Conservation (phyloP, 495 filamentous ascomycete genomes). For the Astrothelium subdiscretum region DNA sequence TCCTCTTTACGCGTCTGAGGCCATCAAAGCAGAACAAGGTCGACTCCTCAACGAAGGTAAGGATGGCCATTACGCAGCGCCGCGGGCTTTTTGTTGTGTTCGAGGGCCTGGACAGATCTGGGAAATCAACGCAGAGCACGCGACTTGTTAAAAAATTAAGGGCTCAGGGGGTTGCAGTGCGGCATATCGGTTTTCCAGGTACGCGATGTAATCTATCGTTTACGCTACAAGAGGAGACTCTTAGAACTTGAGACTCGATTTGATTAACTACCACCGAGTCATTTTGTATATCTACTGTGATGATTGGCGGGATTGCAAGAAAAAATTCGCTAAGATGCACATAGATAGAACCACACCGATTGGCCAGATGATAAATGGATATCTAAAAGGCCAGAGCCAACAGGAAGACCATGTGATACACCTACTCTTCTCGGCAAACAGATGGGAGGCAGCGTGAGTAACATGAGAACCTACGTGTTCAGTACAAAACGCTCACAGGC, state of each 20-base stretch:
- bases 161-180: slow-evolving; percentile 49
- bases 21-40: neutral
- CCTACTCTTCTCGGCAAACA: slow-evolving; percentile 88
- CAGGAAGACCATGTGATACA: slow-evolving; percentile 90
- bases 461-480: neutral
- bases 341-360: slow-evolving; percentile 80
- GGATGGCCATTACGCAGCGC: slow-evolving; percentile 3
- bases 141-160: slow-evolving; percentile 53
- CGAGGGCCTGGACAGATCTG: slow-evolving; percentile 87
- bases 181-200: slow-evolving; percentile 84
- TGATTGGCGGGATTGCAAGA: too few relatives aligned
- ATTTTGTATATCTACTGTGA: too few relatives aligned
- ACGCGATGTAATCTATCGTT: slow-evolving; percentile 12
- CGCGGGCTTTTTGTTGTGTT: slow-evolving; percentile 60
- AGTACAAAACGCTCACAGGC: slow-evolving; percentile 1
- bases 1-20: neutral
- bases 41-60: neutral
- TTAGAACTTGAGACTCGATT: too few relatives aligned
- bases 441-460: slow-evolving; percentile 72
- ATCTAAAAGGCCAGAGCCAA: slow-evolving; percentile 61
- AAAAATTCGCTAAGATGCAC: neutral
- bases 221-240: too few relatives aligned
- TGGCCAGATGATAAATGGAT: slow-evolving; percentile 78
- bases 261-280: too few relatives aligned
- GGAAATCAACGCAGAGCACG: slow-evolving; percentile 89